A percentile compares a stretch with the other conserved stretches of the same genome.
Conservation (phyloP, 306 rosid genomes). For the Vicia sativa region DNA sequence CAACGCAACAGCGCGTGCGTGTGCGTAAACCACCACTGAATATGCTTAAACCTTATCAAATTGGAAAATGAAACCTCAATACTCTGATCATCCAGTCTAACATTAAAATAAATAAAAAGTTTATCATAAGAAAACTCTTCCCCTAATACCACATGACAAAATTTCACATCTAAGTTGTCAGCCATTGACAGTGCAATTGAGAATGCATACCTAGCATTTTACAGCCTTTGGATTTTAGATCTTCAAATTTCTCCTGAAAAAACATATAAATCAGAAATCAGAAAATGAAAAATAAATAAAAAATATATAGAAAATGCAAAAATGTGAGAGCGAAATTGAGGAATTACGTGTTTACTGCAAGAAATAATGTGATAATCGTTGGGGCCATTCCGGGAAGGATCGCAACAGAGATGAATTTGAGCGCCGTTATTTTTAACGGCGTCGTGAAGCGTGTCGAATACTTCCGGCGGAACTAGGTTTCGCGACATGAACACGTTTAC, state of each 20-base stretch:
- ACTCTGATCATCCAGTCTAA: background rate
- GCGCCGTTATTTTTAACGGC: slow-evolving; percentile 86
- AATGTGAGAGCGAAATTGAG: background rate
- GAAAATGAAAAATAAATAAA: background rate
- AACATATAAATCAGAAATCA: slow-evolving; percentile 1
- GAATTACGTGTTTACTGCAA: slow-evolving; percentile 67
- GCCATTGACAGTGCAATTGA: background rate
- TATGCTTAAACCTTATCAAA: slow-evolving; percentile 8
- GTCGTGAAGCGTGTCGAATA: slow-evolving; percentile 84
- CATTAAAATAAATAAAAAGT: slow-evolving; percentile 6
- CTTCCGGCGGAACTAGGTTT: slow-evolving; percentile 85
- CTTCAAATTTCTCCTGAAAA: slow-evolving; percentile 79
- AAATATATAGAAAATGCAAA: no score
- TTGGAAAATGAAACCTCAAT: slow-evolving; percentile 29
- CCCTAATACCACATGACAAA: background rate
- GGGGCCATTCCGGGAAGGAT: slow-evolving; percentile 74
- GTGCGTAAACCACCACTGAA: slow-evolving; percentile 2
- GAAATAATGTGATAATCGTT: slow-evolving; percentile 82
- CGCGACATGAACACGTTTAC: slow-evolving; percentile 85
- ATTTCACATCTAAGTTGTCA: background rate
- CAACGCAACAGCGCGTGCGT: slow-evolving; percentile 1
- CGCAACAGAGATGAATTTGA: slow-evolving; percentile 75
- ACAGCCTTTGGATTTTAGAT: slow-evolving; percentile 79
- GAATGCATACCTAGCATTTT: slow-evolving; percentile 64
- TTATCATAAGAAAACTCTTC: background rate